Evolutionary conservation across 768 basidiomycete genomes (phyloP), one percentile per base, ranked within the genome.

Genomic region (Podaxis rugospora): DNA sequence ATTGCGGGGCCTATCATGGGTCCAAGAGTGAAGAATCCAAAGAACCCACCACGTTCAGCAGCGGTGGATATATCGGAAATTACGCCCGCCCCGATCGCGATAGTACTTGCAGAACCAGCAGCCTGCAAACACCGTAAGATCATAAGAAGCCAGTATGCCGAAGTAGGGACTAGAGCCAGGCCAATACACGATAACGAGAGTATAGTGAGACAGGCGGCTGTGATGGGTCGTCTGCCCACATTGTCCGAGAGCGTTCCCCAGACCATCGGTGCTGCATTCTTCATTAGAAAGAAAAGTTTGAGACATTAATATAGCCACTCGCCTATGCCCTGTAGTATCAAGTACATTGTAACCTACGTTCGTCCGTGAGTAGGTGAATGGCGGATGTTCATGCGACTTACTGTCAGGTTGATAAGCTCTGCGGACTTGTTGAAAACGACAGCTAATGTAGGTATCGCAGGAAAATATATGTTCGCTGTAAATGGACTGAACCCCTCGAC

Each of bases 71-170:
- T 88, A 68, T 95, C 93, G 1, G 84, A 84, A 58, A 95, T 82
- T 5, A 90, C 84, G 4, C 93, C 93, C 36, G 88, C 85, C 55
- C 90, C 89, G 21, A 93, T 75, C 0, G 90, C 90, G 62, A 92
- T 79, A 0, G 89, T 90, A 59, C 90, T 90, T 0, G 91, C 89
- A 2, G 87, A 90, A 1, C 92, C 92, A 2, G 86, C 80, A 1
- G 89, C 86, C 75, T 94, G 92, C 2, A 93, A 39, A 62, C 88
- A 90, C 23, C 93, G 83, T n/a, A 95, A 78, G 14, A 94, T 65
- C 76, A 94, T 80, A 10, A 94, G 75, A 4, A 92, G 74, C 90
- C 90, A 93, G 69, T 90, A 94, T 3, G 80, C 88, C 3, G 75
- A 75, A 2, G 78, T 78, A 0, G 81, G 80, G 21, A 78, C 75